These are phyloP conservation scores for Emydomyces testavorans DNA, from an alignment of 2,329 filamentous ascomycete species.

Conservation along the genomic window DNA sequence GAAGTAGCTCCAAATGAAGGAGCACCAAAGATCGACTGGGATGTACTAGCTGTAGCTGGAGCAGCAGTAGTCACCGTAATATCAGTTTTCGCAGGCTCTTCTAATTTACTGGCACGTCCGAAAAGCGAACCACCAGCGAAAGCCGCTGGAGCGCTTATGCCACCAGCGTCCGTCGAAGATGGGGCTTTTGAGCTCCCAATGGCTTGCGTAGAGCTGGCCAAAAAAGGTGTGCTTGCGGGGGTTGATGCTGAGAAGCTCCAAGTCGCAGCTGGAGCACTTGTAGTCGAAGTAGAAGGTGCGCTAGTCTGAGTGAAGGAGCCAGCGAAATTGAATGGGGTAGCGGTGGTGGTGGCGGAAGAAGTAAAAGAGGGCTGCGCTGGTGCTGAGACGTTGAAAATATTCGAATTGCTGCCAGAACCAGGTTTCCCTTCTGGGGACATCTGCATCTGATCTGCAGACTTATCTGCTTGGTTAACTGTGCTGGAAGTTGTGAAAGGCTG, in stretches of 20 bases:
- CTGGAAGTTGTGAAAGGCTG: slow-evolving; percentile 7
- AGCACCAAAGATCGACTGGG: slow-evolving; percentile 6
- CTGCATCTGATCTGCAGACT: slow-evolving; percentile 25
- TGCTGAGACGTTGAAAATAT: slow-evolving; percentile 19
- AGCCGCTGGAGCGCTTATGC: background rate
- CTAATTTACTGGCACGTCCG: slow-evolving; percentile 6
- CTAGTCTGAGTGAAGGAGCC: background rate
- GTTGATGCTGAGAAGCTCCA: slow-evolving; percentile 4
- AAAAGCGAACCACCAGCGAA: slow-evolving; percentile 9
- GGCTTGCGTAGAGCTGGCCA: background rate
- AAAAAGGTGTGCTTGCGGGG: background rate
- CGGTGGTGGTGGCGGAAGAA: slow-evolving; percentile 11
- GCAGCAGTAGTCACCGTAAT: background rate
- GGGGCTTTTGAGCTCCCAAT: background rate
- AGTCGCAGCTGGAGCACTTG: slow-evolving; percentile 2
- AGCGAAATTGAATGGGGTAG: slow-evolving; percentile 3
- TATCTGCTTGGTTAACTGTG: slow-evolving; percentile 8
- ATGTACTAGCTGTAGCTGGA: background rate
- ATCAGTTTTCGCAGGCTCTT: background rate
- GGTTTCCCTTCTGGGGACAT: slow-evolving; percentile 26
- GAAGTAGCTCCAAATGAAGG: slow-evolving; percentile 1
- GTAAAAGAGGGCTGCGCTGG: slow-evolving; percentile 19
- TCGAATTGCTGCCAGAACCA: slow-evolving; percentile 16
- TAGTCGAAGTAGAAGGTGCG: background rate
- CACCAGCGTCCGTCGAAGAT: background rate